Evolutionary conservation across 495 filamentous ascomycete species (phyloP), one percentile per base, ranked within the genome.

Genomic region (Podospora comata): DNA sequence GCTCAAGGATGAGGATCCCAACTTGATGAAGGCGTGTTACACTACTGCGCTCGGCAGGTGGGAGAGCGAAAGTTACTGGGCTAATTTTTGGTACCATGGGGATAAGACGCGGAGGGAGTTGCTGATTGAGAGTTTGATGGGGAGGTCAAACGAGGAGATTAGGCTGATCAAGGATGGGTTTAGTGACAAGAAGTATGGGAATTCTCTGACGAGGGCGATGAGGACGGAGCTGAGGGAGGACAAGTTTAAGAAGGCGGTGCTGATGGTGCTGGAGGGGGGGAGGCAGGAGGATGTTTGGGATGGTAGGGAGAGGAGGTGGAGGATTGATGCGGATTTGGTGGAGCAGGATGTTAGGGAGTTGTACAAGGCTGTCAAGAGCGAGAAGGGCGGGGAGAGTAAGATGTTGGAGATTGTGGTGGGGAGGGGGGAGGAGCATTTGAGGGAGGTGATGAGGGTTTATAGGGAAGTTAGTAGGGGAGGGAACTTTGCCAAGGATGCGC

Each of bases 51-150:
- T 98, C 0, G 95, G 96, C 2, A 84, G 87, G 59, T 99, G 92
- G 90, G 95, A 97, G 81, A 89, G 87, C 64, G 95, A 99, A 77
- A 94, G 92, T 1, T 97, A 95, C 83, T 99, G 95, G 92, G 94
- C 96, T 59, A 99, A 98, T 74, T 96, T 92, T 79, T 99, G 94
- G 89, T 99, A 98, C 80, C 95, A 98, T 76, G 89, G 91, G 48
- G 89, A 92, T 69, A 92, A 91, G 71, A 91, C 87, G 3, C 85
- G 92, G 2, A 86, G 92, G 20, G 92, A 99, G 76, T 81, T 99
- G 23, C 85, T 99, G 58, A 97, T 99, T 73, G 95, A 99, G 75
- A 87, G 89, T 11, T 80, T 99, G 16, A 95, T 98, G 85, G 95
- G 95, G 0, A 88, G 93, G 18, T 88, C 87, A 15, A 97, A 97